Conservation (phyloP, 768 basidiomycete genomes). For the Serendipita sp. region DNA sequence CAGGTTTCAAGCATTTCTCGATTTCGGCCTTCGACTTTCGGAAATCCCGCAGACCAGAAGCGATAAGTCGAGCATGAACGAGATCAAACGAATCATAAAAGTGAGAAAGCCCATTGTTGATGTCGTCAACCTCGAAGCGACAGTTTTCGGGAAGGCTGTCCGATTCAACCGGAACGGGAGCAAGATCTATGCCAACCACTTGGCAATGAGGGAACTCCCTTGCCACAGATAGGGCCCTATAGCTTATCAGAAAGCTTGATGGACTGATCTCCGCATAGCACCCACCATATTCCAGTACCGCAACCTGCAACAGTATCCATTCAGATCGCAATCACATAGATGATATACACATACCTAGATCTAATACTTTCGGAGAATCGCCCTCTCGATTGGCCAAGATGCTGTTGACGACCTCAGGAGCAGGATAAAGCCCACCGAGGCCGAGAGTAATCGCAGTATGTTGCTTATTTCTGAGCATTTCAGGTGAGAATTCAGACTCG, state of each 20-base stretch:
- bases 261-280: background rate
- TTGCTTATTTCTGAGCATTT: background rate
- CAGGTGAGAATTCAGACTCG: background rate
- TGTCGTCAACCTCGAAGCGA: constrained; percentile 8
- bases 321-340: background rate
- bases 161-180: constrained; percentile 5
- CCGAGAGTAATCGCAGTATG: background rate
- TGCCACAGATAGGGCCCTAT: constrained; percentile 6
- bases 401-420: background rate
- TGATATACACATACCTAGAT: background rate
- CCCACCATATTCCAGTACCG: background rate
- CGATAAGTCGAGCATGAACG: constrained; percentile 7
- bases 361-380: background rate
- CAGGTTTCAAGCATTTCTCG: constrained; percentile 4
- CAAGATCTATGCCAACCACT: constrained; percentile 8
- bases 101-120: constrained; percentile 5
- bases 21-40: constrained; percentile 3
- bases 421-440: background rate
- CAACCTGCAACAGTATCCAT: background rate
- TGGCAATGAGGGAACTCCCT: constrained; percentile 5
- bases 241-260: too few species aligned
- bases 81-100: constrained; percentile 7
- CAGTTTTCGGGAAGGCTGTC: constrained; percentile 6
- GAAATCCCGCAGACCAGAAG: constrained; percentile 5
- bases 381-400: background rate